phyloP scores from a whole-genome alignment of 2,329 filamentous ascomycete species.

The Exophiala bonariae region DNA sequence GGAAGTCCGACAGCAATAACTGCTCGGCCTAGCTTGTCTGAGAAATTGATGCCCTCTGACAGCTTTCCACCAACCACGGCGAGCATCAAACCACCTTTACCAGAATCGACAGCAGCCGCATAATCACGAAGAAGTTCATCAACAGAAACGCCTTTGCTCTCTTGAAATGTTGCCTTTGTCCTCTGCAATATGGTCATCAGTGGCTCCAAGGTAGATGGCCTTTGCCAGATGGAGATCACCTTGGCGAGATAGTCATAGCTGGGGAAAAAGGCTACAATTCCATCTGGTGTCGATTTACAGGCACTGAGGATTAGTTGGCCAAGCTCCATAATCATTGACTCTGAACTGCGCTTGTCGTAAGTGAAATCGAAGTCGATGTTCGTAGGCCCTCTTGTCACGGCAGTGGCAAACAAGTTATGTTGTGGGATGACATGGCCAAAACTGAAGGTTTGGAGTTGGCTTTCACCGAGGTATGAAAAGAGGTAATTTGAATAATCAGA shows the following conservation, averaged over 20 bases:
- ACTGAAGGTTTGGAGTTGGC: conserved; percentile 75
- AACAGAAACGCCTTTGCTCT: conserved; percentile 48
- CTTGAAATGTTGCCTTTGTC: conserved; percentile 63
- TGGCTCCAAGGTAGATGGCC: conserved; percentile 25
- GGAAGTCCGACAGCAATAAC: conserved; percentile 91
- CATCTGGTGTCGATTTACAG: conserved; percentile 75
- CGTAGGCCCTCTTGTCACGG: conserved; percentile 55
- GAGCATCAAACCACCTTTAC: conserved; percentile 74
- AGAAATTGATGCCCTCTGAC: conserved; percentile 98
- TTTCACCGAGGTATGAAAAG: conserved; percentile 69
- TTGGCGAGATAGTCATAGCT: conserved; percentile 88
- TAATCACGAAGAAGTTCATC: conserved; percentile 77
- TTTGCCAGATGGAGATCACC: conserved; percentile 66
- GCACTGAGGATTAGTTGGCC: conserved; percentile 72
- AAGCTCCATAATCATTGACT: conserved; percentile 69
- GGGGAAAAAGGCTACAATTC: conserved; percentile 91
- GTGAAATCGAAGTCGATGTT: conserved; percentile 77
- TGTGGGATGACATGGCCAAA: conserved; percentile 92
- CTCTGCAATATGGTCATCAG: conserved; percentile 23
- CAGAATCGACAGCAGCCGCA: conserved; percentile 62
- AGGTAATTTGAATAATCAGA: conserved; percentile 84
- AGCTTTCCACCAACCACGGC: conserved; percentile 93
- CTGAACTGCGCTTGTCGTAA: conserved; percentile 72
- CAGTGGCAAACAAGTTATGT: conserved; percentile 76
- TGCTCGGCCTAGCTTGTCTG: conserved; percentile 81